These are phyloP conservation scores for Aspergillus novoparasiticus DNA, from an alignment of 2,329 filamentous ascomycete species.

Conservation along the genomic window DNA sequence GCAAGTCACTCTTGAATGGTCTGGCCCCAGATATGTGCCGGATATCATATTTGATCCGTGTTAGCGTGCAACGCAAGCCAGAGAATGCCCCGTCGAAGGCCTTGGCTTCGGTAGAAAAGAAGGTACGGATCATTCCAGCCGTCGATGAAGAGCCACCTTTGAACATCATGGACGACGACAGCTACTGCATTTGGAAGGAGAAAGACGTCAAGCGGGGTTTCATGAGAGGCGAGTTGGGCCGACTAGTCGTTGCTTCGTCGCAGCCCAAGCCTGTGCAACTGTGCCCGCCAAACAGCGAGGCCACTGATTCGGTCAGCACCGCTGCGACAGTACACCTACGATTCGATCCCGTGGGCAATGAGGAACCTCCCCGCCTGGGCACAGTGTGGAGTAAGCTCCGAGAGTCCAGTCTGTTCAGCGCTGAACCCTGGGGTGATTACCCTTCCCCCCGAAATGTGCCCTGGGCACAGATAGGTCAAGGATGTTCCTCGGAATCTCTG, in stretches of 20 bases:
- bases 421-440: constrained; percentile 52
- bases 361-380: constrained; percentile 56
- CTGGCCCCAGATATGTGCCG: constrained; percentile 64
- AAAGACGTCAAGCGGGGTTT: constrained; percentile 64
- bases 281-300: constrained; percentile 41
- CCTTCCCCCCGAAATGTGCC: constrained; percentile 49
- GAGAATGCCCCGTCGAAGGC: constrained; percentile 32
- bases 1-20: constrained; percentile 59
- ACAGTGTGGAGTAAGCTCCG: constrained; percentile 58
- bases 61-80: constrained; percentile 38
- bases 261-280: constrained; percentile 62
- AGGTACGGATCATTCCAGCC: constrained; percentile 62
- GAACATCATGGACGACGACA: constrained; percentile 48
- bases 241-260: constrained; percentile 57
- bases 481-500: constrained; percentile 44
- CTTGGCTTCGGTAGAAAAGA: constrained; percentile 55
- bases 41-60: constrained; percentile 60
- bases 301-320: constrained; percentile 51
- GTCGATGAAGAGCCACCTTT: constrained; percentile 64
- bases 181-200: constrained; percentile 59
- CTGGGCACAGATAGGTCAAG: constrained; percentile 47
- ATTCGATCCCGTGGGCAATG: constrained; percentile 60
- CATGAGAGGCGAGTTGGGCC: constrained; percentile 59
- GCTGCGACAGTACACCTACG: constrained; percentile 60
- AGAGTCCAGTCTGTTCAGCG: constrained; percentile 60